Evolutionary conservation across 306 rosid species (phyloP), one percentile per base, ranked within the genome.

Genomic region (Cicer bijugum): DNA sequence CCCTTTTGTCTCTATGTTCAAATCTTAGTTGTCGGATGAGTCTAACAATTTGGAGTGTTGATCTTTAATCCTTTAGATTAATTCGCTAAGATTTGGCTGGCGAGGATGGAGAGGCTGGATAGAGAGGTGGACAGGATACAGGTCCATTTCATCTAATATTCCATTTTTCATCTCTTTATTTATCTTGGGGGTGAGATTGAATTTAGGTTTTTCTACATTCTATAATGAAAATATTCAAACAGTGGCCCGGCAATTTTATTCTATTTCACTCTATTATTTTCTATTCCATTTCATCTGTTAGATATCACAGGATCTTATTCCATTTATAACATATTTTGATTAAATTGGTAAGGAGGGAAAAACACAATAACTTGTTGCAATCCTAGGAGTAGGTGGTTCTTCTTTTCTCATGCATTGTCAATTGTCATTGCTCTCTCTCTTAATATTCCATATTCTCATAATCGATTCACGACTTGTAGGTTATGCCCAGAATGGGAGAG

Each of bases 401-500:
- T 70, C 11, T 64, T 44, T 37, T 44, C 16, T 65, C 75, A 62
- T 64, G 4, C 51, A 44, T 2, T 16, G 8, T 39, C 46, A 43
- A 43, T 39, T 62, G 40, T 43, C 51, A 39, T 51, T 16, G 17
- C 38, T 28, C 4, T 2, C 43, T 57, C 8, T 52, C 40, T 9
- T 72, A 12, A 37, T 23, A 66, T 53, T 46, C 48, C 20, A 6
- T 52, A 51, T 72, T 56, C 67, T 71, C 67, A 58, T 28, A 42
- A 59, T 37, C 59, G 69, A 59, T 62, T 82, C 65, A 5, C 6
- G 23, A 9, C 44, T 80, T 70, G 64, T 70, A 82, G 86, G 90
- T 28, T 76, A 70, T 66, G 85, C 90, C 4, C 86, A 86, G 63
- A 84, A 82, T 74, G 86, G 85, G 48, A 66, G 72, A 50, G 85